A percentile compares a stretch with the other conserved stretches of the same genome.
Conservation (phyloP, 495 filamentous ascomycete genomes). For the Lophium mytilinum region DNA sequence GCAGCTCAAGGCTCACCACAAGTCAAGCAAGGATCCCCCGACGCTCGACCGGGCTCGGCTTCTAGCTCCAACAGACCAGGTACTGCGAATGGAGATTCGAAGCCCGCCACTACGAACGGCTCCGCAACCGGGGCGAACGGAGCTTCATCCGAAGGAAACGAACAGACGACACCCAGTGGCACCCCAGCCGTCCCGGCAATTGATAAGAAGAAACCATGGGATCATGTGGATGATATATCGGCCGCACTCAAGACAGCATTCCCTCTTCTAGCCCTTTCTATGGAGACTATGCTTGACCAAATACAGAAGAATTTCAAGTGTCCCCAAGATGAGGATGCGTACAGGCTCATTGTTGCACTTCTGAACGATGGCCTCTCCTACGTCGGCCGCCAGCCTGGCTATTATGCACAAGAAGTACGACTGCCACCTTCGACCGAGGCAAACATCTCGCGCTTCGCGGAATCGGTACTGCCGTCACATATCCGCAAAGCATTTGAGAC, state of each 20-base stretch:
- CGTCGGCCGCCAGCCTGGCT: conserved; percentile 73
- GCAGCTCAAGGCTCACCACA: conserved; percentile 42
- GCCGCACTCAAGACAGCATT: conserved; percentile 90
- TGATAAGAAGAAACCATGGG: conserved; percentile 68
- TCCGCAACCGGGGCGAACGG: conserved; percentile 15
- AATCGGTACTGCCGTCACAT: conserved; percentile 87
- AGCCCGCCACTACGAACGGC: conserved; percentile 33
- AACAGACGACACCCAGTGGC: conserved; percentile 7
- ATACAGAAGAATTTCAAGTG: conserved; percentile 98
- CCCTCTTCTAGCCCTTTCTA: conserved; percentile 87
- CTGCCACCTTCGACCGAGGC: conserved; percentile 82
- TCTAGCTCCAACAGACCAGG: conserved; percentile 37
- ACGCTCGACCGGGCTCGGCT: conserved; percentile 32
- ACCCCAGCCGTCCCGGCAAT: conserved; percentile 24
- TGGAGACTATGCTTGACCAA: conserved; percentile 99
- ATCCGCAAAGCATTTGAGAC: conserved; percentile 91
- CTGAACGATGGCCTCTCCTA: conserved; percentile 88
- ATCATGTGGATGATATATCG: conserved; percentile 92
- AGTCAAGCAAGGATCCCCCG: conserved; percentile 37
- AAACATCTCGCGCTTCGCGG: conserved; percentile 92
- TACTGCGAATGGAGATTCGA: conserved; percentile 43
- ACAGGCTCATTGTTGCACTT: conserved; percentile 91
- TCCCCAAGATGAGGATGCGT: conserved; percentile 95
- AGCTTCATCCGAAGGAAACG: conserved; percentile 11
- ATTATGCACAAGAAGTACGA: conserved; percentile 86